Evolutionary conservation across 163 green algal genomes (phyloP), one percentile per base, ranked within the genome.

Genomic region (Volvox carteri): DNA sequence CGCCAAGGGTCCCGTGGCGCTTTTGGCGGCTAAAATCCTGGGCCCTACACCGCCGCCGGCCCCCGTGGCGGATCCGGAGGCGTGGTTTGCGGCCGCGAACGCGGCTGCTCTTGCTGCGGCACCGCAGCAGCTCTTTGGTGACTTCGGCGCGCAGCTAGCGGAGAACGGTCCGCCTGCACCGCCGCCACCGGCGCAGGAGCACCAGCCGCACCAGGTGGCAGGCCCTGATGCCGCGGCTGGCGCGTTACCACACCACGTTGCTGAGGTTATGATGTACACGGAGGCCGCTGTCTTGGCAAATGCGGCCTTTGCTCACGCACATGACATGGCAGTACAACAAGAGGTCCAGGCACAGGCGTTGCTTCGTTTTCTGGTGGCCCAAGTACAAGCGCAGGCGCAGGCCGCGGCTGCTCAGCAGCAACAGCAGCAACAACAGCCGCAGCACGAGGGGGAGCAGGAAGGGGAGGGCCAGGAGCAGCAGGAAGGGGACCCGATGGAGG

Each of bases 11-110:
- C 33, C 81, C 7, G 46, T 87, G 9, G 81, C 67, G 33, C 14
- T n/a, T 35, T 14, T 73, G 65, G 81, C 81, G 19, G 65, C 81
- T 1, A 11, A 23, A 4, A 37, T 87, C 19, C 65, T 87, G 11
- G 81, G 81, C 1, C 81, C 81, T 2, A 5, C 0, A 0, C 12
- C 65, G 46, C 81, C 81, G 2, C 33, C 16, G 33, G 30, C 65
- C 5, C 81, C 81, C 23, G 35, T 39, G 8, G 65, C 30, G 7
- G 46, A 42, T 1, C 7, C 81, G 0, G 44, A 37, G 0, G 81
- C 67, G 6, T 87, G 81, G 81, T 44, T 87, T 33, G 65, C 65
- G 7, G 81, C 81, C 42, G 78, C 28, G 1, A 60, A 41, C 4
- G 54, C 33, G 25, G 52, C 35, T 16, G 65, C 30, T 14, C n/a